Conservation (phyloP, 1,139 yeast genomes). For the Yamadazyma diddensiae region DNA sequence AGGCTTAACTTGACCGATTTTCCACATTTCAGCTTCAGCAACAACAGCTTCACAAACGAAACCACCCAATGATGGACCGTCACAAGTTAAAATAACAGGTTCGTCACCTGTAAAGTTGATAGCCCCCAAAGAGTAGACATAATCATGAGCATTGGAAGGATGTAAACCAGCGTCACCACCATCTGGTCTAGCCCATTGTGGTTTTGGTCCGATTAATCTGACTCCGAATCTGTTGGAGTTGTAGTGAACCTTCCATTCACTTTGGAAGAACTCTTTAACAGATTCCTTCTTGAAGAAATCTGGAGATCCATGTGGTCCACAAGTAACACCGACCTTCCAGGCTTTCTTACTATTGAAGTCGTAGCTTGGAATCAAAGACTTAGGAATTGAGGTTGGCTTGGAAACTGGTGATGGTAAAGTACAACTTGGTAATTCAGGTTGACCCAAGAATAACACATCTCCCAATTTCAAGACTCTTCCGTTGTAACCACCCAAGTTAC, state of each 20-base stretch:
- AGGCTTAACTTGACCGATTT: slow-evolving; percentile 95
- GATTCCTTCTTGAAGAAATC: slow-evolving; percentile 85
- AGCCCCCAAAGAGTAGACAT: slow-evolving; percentile 94
- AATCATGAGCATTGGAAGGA: slow-evolving; percentile 97
- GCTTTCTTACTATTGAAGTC: slow-evolving; percentile 37
- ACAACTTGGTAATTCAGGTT: slow-evolving; percentile 66
- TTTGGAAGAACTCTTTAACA: slow-evolving; percentile 67
- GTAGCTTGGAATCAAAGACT: slow-evolving; percentile 56
- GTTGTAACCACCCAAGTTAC: slow-evolving; percentile 90
- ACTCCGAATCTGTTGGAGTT: slow-evolving; percentile 97
- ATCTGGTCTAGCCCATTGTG: slow-evolving; percentile 93
- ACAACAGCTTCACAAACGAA: slow-evolving; percentile 96
- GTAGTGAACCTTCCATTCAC: slow-evolving; percentile 92
- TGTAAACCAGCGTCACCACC: slow-evolving; percentile 99
- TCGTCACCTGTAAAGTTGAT: slow-evolving; percentile 98
- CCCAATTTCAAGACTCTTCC: slow-evolving; percentile 91
- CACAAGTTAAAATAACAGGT: slow-evolving; percentile 94
- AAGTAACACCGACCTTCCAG: slow-evolving; percentile 90
- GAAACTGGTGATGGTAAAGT: slow-evolving; percentile 69
- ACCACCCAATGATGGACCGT: slow-evolving; percentile 97
- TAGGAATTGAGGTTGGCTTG: slow-evolving; percentile 58
- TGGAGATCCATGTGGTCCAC: slow-evolving; percentile 98
- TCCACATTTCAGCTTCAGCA: slow-evolving; percentile 96
- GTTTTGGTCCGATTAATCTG: slow-evolving; percentile 91
- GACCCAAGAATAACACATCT: slow-evolving; percentile 84